Evolutionary conservation across 306 rosid genomes (phyloP), one percentile per base, ranked within the genome.

Genomic region (Arachis stenosperma): DNA sequence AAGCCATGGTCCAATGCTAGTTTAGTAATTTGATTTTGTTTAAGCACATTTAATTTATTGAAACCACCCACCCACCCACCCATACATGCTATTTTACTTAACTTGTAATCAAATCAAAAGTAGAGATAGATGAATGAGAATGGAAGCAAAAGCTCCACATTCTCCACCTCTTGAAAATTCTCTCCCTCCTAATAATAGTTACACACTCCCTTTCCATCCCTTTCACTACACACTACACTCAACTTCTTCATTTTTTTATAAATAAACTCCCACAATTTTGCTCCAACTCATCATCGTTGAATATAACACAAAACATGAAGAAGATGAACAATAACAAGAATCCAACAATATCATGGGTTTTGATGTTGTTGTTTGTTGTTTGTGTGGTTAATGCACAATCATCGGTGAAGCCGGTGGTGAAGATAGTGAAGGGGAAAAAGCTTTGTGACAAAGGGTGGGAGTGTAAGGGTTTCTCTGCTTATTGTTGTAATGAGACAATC

Each of bases 391-490:
- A 65, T 43, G 79, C 83, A 15, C 80, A 84, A 69, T 14, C 87
- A 63, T 27, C 77, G 27, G 87, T 73, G 72, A 75, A 78, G 75
- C 77, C 90, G 11, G 12, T 69, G 85, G 89, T 86, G 80, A 94
- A 91, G 92, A 79, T 0, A 14, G 96, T 84, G 70, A 84, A 27
- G 64, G 99, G 99, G 14, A 88, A 88, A 87, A 94, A 74, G 79
- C 7, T 91, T 6, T 94, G 99, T 78, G 86, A 80, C 75, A 85
- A 79, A 79, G 99, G 97, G 3, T 94, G 96, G 97, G 99, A 94
- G 70, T 94, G 99, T 40, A 80, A 89, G 53, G 90, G 83, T 0
- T 91, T 81, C 83, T 93, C 98, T 2, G 36, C 39, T 46, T 89
- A 74, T 71, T 94, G 99, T 29, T 94, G 99, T 42, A 94, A 94